phyloP scores from a whole-genome alignment of 2,329 filamentous ascomycete species.

The Alternaria angustiovoidea region DNA sequence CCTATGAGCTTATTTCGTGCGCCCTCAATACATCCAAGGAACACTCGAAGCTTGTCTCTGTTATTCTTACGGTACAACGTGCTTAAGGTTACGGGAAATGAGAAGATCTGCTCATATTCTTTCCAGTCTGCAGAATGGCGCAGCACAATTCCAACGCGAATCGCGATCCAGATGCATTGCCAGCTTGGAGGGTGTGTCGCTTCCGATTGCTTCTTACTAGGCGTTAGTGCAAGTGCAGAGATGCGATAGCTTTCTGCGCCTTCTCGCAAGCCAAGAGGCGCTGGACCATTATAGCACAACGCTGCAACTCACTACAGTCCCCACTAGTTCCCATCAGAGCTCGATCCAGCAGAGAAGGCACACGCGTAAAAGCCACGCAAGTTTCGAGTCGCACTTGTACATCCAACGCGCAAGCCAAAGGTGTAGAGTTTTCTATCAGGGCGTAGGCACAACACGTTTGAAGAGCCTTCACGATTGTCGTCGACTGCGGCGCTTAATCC shows the following conservation, averaged over 20 bases:
- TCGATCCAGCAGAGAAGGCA: constrained; percentile 3
- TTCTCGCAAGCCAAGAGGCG: neutral
- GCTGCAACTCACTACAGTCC: neutral
- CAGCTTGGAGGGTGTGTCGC: neutral
- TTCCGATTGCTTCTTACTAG: neutral
- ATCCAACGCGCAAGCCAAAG: constrained; percentile 6
- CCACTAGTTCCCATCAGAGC: constrained; percentile 15
- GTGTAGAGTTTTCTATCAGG: neutral
- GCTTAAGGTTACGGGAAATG: neutral
- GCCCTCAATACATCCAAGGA: neutral
- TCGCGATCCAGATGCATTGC: neutral
- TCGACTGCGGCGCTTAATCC: neutral
- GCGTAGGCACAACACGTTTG: neutral
- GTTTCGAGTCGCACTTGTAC: neutral
- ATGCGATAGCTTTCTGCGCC: neutral
- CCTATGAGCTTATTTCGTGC: neutral
- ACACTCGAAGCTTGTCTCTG: neutral
- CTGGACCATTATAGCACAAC: neutral
- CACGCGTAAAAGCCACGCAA: constrained; percentile 12
- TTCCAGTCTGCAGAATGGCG: neutral
- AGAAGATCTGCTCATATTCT: neutral
- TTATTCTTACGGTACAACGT: neutral
- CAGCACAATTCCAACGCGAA: neutral
- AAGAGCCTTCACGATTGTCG: neutral
- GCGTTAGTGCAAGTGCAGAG: neutral